A percentile compares a stretch with the other conserved stretches of the same genome.
Evolutionary conservation across 1,284 basidiomycete genomes (phyloP).

Genomic region (Trichosporon sp.): DNA sequence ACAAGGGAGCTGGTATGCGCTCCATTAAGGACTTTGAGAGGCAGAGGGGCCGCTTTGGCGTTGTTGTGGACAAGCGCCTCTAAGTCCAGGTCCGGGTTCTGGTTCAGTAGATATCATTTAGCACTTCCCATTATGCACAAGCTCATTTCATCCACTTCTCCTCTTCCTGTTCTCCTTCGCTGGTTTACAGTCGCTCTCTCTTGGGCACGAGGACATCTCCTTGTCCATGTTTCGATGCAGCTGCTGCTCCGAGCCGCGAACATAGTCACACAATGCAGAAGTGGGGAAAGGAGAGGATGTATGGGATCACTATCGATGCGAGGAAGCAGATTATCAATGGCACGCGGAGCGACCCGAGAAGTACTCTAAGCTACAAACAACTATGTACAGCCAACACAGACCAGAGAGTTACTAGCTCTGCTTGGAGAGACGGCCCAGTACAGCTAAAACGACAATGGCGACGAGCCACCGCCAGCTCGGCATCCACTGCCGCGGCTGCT

Average conservation of each 20-base stretch:
- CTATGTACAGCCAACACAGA: not conserved
- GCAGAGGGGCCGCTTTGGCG: conserved; percentile 46
- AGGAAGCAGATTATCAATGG: not conserved
- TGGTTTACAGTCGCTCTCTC: too few relatives aligned
- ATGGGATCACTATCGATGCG: not conserved
- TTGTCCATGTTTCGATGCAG: too few relatives aligned
- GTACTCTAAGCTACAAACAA: not conserved
- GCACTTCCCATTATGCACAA: not conserved
- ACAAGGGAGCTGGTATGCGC: conserved; percentile 47
- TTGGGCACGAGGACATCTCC: too few relatives aligned
- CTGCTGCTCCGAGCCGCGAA: too few relatives aligned
- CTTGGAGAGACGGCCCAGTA: conserved; percentile 35
- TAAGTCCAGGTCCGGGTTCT: not conserved
- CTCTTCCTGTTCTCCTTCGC: too few relatives aligned
- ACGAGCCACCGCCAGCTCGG: conserved; percentile 40
- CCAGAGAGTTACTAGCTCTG: not conserved
- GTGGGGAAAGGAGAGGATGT: not conserved
- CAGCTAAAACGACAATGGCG: conserved; percentile 37
- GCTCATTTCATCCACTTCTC: conserved; percentile 4
- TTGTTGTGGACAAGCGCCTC: conserved; percentile 39
- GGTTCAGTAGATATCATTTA: not conserved
- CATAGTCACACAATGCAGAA: too few relatives aligned
- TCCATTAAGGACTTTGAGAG: conserved; percentile 44
- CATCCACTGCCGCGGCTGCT: conserved; percentile 23
- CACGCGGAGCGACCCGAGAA: not conserved